phyloP scores from a whole-genome alignment of 2,329 filamentous ascomycete genomes.

The Dactylellina leptospora region DNA sequence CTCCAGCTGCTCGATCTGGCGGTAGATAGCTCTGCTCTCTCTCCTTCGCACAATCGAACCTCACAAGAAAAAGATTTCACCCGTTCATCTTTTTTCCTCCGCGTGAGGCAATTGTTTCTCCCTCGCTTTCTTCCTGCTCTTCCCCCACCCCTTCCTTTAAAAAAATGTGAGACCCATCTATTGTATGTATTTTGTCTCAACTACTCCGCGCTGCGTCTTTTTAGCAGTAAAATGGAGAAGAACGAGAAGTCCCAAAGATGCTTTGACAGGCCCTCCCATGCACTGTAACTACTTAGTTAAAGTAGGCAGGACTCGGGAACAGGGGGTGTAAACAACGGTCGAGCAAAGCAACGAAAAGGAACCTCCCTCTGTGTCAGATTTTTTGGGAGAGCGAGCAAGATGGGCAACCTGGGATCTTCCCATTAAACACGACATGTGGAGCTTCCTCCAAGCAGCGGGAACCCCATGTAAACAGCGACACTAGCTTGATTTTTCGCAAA shows the following conservation, averaged over 20 bases:
- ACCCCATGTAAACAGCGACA: constrained; percentile 42
- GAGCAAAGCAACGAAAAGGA: constrained; percentile 46
- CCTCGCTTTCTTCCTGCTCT: constrained; percentile 20
- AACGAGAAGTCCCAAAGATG: constrained; percentile 22
- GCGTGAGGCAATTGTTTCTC: constrained; percentile 53
- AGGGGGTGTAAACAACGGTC: no score
- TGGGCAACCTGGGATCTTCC: constrained; percentile 27
- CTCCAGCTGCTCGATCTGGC: constrained; percentile 33
- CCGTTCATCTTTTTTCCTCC: background rate
- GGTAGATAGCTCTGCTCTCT: constrained; percentile 8
- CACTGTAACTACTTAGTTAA: constrained; percentile 43
- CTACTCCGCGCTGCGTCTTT: constrained; percentile 33
- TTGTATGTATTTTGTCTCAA: constrained; percentile 10
- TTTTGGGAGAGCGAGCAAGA: background rate
- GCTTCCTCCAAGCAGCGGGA: constrained; percentile 52
- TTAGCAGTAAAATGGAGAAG: constrained; percentile 53
- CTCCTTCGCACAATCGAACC: constrained; percentile 2
- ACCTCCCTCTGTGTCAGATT: constrained; percentile 53
- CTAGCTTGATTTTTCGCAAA: constrained; percentile 37
- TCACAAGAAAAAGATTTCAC: background rate
- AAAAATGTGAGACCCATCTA: constrained; percentile 37
- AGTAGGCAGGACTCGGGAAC: constrained; percentile 50
- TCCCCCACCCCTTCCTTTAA: background rate
- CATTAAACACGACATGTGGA: constrained; percentile 34
- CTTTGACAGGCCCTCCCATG: constrained; percentile 46